phyloP scores from a whole-genome alignment of 2,329 filamentous ascomycete species.

The Diplodia mutila region DNA sequence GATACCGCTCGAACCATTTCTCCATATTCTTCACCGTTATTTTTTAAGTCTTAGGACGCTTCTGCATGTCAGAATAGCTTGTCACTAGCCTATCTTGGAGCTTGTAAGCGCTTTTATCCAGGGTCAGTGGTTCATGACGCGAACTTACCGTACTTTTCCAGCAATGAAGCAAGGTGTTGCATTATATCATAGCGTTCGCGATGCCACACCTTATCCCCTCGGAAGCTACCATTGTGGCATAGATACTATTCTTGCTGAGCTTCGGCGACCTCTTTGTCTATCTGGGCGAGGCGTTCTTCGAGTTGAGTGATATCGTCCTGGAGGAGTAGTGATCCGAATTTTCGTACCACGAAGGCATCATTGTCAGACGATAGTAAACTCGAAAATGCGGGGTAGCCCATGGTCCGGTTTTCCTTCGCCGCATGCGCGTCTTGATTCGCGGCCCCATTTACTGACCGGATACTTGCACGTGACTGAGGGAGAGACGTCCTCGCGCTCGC shows the following conservation, averaged over 20 bases:
- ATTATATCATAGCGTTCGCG: neutral
- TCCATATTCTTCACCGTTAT: neutral
- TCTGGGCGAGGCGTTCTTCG: neutral
- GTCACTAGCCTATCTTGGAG: neutral
- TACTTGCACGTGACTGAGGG: neutral
- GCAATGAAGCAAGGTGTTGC: neutral
- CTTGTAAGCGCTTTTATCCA: too few relatives aligned
- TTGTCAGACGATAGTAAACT: neutral
- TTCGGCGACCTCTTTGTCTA: neutral
- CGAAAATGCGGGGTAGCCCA: constrained; percentile 9
- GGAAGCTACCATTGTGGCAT: neutral
- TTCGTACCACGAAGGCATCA: constrained; percentile 2
- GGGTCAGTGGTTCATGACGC: too few relatives aligned
- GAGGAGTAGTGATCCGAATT: neutral
- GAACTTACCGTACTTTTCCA: neutral
- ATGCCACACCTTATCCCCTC: neutral
- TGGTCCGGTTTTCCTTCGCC: neutral
- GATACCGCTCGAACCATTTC: neutral
- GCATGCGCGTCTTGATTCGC: neutral
- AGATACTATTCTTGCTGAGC: neutral
- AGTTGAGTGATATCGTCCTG: constrained; percentile 5
- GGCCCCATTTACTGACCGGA: neutral
- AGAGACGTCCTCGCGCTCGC: too few relatives aligned
- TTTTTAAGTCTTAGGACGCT: neutral
- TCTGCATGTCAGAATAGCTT: neutral